A percentile compares a stretch with the other conserved stretches of the same genome.
phyloP scores from a whole-genome alignment of 495 filamentous ascomycete species.

The Glutinoglossum americanum region DNA sequence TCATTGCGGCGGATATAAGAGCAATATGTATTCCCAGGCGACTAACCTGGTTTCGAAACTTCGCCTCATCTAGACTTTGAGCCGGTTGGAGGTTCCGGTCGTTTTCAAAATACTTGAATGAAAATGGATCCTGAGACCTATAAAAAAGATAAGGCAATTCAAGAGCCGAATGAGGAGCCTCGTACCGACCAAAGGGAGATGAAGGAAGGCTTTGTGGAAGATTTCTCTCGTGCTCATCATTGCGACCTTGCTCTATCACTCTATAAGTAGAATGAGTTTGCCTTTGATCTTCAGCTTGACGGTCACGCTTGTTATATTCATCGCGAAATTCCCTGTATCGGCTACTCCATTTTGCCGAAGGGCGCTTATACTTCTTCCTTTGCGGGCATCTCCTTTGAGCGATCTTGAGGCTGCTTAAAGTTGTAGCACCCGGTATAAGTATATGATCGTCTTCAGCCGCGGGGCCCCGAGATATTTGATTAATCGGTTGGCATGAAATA shows the following conservation, averaged over 20 bases:
- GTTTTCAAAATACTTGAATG: neutral
- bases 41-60: neutral
- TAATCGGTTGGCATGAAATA: slow-evolving; percentile 3
- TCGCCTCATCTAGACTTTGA: neutral
- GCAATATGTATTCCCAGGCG: neutral
- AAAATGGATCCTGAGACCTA: neutral
- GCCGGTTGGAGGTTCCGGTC: neutral
- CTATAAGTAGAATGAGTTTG: neutral
- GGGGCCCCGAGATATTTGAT: neutral
- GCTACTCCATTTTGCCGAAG: neutral
- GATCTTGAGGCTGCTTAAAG: neutral
- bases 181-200: neutral
- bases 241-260: neutral
- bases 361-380: neutral
- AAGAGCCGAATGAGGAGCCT: neutral
- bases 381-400: neutral
- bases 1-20: neutral
- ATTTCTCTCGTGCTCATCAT: neutral
- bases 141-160: neutral
- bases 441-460: neutral
- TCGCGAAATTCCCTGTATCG: neutral
- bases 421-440: neutral
- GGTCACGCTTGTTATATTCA: neutral
- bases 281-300: neutral
- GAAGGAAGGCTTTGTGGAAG: neutral